phyloP scores from a whole-genome alignment of 2,329 filamentous ascomycete species.

The Aureobasidium melanogenum region DNA sequence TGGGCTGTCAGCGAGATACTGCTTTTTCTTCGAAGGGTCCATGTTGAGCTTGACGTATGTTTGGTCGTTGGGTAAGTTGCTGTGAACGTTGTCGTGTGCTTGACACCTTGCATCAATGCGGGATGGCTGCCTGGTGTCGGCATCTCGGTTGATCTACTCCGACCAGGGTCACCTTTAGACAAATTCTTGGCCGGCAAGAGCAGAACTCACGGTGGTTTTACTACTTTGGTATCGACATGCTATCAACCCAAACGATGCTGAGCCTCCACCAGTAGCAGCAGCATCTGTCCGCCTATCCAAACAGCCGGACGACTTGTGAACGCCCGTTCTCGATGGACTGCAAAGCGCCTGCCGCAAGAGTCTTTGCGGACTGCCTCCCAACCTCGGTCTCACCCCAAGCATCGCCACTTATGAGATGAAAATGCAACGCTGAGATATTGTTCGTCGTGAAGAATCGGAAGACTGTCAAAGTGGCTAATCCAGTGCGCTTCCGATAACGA shows the following conservation, averaged over 20 bases:
- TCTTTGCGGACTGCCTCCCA: not conserved
- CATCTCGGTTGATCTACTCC: not conserved
- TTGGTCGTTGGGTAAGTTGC: not conserved
- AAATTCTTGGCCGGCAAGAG: not conserved
- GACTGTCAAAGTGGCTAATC: not conserved
- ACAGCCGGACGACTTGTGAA: not conserved
- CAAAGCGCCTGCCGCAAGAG: not conserved
- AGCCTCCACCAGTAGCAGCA: not conserved
- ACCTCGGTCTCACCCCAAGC: not conserved
- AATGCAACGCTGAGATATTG: not conserved
- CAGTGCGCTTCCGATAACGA: not conserved
- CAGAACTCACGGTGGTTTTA: not conserved
- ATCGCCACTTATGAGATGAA: not conserved
- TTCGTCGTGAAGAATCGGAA: not conserved
- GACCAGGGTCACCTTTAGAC: not conserved
- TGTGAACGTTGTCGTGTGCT: not conserved
- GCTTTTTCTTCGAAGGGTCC: constrained; percentile 40
- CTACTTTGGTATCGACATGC: not conserved
- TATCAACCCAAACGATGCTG: not conserved
- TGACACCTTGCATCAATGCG: constrained; percentile 8
- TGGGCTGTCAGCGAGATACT: constrained; percentile 86
- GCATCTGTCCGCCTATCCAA: not conserved
- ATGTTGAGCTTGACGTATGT: constrained; percentile 20
- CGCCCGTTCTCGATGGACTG: too few relatives aligned
- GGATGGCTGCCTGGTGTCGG: not conserved